These are phyloP conservation scores for Globisporangium alternatum DNA, from an alignment of 352 stramenopile genomes.

Conservation along the genomic window DNA sequence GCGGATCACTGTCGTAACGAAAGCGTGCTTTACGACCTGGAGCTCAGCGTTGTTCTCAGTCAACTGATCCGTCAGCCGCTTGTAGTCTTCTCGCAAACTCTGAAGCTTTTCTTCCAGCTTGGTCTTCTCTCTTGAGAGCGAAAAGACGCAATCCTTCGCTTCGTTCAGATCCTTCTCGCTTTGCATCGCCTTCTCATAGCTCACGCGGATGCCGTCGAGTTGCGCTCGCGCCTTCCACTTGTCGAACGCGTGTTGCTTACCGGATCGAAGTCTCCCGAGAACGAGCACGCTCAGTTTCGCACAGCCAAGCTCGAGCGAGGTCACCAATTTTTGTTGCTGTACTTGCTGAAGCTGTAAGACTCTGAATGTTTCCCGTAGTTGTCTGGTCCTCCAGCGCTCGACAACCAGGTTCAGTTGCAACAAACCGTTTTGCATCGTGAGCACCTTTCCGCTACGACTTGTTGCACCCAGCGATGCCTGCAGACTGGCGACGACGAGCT, in stretches of 20 bases:
- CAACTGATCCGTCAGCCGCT: conserved; percentile 40
- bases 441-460: background rate
- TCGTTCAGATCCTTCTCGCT: conserved; percentile 36
- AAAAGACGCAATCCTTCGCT: conserved; percentile 75
- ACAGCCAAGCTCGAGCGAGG: conserved; percentile 13
- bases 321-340: background rate
- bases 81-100: conserved; percentile 24
- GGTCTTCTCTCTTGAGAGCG: conserved; percentile 55
- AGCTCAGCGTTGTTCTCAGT: conserved; percentile 48
- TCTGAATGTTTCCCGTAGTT: conserved; percentile 2
- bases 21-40: conserved; percentile 71
- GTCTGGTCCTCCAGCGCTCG: background rate
- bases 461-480: background rate
- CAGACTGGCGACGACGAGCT: conserved; percentile 2
- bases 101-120: conserved; percentile 60
- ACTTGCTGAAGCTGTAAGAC: background rate
- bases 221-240: conserved; percentile 28
- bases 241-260: conserved; percentile 20
- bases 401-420: conserved; percentile 1
- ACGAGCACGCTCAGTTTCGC: conserved; percentile 27
- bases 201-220: conserved; percentile 21
- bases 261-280: conserved; percentile 13
- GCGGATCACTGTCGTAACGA: conserved; percentile 46
- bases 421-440: conserved; percentile 3
- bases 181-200: conserved; percentile 25